Evolutionary conservation across 2,329 filamentous ascomycete genomes (phyloP), one percentile per base, ranked within the genome.

Genomic region (Blastomyces silverae): DNA sequence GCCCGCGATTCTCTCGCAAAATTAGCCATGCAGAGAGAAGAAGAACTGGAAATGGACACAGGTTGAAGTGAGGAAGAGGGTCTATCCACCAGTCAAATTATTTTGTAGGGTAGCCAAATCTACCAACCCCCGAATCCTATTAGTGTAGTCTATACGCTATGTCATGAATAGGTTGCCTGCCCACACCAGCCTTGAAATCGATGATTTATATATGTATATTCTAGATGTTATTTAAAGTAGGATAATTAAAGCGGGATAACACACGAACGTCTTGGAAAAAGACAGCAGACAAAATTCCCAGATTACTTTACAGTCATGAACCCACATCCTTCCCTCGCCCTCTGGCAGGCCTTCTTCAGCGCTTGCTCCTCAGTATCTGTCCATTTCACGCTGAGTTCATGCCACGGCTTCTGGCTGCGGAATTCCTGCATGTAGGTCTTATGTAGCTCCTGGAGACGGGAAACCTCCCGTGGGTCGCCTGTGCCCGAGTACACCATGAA

Each of bases 401-500:
- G 83, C 85, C 85, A 88, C 31, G 77, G 77, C 64, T 86, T 87
- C 74, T 83, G 84, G 25, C 81, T 79, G 64, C 79, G 77, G 70
- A 82, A 87, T 70, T 87, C 85, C 63, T 81, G 78, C 64, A 81
- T 81, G 71, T 83, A 85, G 64, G 77, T 77, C 69, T 81, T 79
- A 64, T 86, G 83, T 77, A 86, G 77, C 1, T 76, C 77, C 70
- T 87, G 84, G 69, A 87, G 73, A 37, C 83, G 80, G 52, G 79
- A 75, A 55, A 85, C 78, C 64, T 85, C 82, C 39, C 83, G 77
- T 31, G 85, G 85, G 70, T 88, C 85, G 39, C 84, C 84, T 2
- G 84, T 86, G n/a, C 86, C 86, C 65, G 82, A 85, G 73, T 87
- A 88, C 39, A 88, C 81, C 37, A 88, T 79, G 64, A 88, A 81